Evolutionary conservation across 192 early-diverging fungal species (phyloP).

Genomic region (Coemansia sp.): DNA sequence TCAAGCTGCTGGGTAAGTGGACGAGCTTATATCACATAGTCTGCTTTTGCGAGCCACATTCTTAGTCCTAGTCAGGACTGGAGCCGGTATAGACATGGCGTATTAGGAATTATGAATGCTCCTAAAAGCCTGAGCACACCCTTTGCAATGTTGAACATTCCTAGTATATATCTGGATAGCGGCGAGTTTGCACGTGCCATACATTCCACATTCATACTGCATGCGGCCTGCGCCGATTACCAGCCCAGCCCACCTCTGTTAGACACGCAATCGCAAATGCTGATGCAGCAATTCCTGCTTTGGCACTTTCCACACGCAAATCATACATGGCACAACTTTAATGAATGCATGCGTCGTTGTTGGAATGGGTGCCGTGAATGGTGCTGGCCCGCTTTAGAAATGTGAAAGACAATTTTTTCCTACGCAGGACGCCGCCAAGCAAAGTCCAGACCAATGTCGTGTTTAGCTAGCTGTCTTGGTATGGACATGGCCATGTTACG

Average conservation of each 20-base stretch:
- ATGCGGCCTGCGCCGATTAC: background rate
- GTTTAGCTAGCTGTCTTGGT: too few relatives aligned
- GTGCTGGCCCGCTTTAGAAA: background rate
- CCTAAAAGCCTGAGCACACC: background rate
- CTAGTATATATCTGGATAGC: background rate
- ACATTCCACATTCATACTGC: background rate
- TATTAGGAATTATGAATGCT: conserved; percentile 4
- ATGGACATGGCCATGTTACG: too few relatives aligned
- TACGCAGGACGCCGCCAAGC: too few relatives aligned
- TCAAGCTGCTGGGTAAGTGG: too few relatives aligned
- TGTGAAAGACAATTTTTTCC: background rate
- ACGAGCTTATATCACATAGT: too few relatives aligned
- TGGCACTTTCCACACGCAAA: background rate
- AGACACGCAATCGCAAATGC: background rate
- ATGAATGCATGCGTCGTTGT: background rate
- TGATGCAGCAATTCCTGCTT: background rate
- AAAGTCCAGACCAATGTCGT: background rate
- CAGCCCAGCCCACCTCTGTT: background rate
- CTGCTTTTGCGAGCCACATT: too few relatives aligned
- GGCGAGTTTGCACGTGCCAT: background rate
- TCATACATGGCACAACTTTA: background rate
- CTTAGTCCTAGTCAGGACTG: too few relatives aligned
- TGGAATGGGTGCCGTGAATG: too few relatives aligned
- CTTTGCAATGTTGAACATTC: background rate
- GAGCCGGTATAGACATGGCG: too few relatives aligned